phyloP scores from a whole-genome alignment of 2,329 filamentous ascomycete genomes.

The Pestalotiopsis sp. region DNA sequence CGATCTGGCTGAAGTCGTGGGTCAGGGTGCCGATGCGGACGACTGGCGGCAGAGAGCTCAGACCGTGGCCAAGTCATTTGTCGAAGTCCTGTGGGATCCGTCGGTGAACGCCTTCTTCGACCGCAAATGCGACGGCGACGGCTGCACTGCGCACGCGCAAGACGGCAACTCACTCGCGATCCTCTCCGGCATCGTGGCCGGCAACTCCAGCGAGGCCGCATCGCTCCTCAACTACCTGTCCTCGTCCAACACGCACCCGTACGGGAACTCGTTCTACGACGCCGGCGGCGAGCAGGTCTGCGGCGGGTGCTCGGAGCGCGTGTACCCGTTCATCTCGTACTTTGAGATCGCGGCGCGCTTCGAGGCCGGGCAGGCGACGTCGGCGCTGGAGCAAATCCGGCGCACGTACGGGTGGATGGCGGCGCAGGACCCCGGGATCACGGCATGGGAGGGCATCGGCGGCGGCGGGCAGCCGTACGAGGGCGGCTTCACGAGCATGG shows the following conservation, averaged over 20 bases:
- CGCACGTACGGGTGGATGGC: conserved; percentile 54
- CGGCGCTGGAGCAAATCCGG: conserved; percentile 46
- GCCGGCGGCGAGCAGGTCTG: conserved; percentile 35
- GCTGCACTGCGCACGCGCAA: conserved; percentile 44
- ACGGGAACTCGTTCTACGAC: conserved; percentile 56
- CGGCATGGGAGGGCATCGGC: conserved; percentile 55
- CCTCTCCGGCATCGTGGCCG: conserved; percentile 35
- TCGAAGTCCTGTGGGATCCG: conserved; percentile 42
- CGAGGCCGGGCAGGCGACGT: conserved; percentile 28
- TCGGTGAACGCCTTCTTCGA: conserved; percentile 47
- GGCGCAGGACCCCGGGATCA: conserved; percentile 44
- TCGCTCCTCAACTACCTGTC: conserved; percentile 42
- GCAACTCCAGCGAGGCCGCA: conserved; percentile 29
- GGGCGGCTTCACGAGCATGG: conserved; percentile 46
- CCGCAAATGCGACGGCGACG: conserved; percentile 31
- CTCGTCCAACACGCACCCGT: conserved; percentile 34
- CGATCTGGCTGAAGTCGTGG: conserved; percentile 37
- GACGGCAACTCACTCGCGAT: conserved; percentile 53
- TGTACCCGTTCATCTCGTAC: conserved; percentile 55
- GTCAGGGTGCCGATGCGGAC: conserved; percentile 31
- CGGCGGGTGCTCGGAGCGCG: conserved; percentile 41
- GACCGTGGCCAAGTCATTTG: conserved; percentile 35
- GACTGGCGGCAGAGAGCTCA: conserved; percentile 42
- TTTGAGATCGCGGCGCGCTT: conserved; percentile 55
- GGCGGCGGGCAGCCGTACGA: conserved; percentile 43